phyloP scores from a whole-genome alignment of 257 asterid species.

The Solanum sparsipilum region DNA sequence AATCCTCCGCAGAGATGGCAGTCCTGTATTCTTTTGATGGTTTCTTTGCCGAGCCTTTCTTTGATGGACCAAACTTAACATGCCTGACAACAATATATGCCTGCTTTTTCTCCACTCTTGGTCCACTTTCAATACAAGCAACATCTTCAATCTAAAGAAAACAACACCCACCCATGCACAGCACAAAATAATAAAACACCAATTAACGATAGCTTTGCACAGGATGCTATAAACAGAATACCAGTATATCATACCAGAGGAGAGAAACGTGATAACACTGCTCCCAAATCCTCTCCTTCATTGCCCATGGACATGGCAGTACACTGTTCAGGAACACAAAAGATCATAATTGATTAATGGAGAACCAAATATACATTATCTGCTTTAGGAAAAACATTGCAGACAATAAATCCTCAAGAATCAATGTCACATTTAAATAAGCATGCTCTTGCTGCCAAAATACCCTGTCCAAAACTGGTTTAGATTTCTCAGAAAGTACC shows the following conservation, averaged over 20 bases:
- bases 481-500: not conserved
- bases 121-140: constrained; percentile 45
- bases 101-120: constrained; percentile 48
- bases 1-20: not conserved
- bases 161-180: not conserved
- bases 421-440: not conserved
- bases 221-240: constrained; percentile 5
- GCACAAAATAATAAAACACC: not conserved
- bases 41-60: constrained; percentile 50
- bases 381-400: not conserved
- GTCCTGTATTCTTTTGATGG: constrained; percentile 11
- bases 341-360: constrained; percentile 1
- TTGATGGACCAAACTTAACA: constrained; percentile 55
- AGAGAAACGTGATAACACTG: constrained; percentile 48
- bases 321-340: constrained; percentile 37
- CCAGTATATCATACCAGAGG: constrained; percentile 42
- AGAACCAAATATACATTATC: not conserved
- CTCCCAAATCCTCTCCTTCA: constrained; percentile 25
- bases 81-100: constrained; percentile 65
- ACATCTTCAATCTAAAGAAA: constrained; percentile 54
- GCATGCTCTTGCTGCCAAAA: not conserved
- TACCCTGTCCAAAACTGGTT: not conserved
- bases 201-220: not conserved
- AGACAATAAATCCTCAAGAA: not conserved
- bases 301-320: constrained; percentile 31